These are phyloP conservation scores for Apodospora peruviana DNA, from an alignment of 495 filamentous ascomycete genomes.

Conservation along the genomic window DNA sequence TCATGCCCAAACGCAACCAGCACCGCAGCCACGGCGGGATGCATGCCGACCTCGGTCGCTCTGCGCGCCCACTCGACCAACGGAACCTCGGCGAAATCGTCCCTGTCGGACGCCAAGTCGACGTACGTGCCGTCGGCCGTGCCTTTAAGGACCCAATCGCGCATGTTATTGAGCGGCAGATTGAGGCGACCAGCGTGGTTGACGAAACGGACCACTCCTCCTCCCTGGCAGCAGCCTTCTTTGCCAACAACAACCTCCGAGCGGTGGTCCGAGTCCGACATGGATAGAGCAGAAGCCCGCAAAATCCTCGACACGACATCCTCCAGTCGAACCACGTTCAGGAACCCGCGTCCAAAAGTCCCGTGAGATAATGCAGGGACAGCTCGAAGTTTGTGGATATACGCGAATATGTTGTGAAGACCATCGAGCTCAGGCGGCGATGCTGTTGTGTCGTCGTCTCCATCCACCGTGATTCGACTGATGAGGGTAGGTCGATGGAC, in stretches of 20 bases:
- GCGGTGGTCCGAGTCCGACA: too few relatives aligned
- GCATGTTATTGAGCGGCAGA: not conserved
- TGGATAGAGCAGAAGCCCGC: too few relatives aligned
- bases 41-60: not conserved
- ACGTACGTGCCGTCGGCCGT: not conserved
- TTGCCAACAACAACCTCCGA: not conserved
- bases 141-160: not conserved
- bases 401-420: not conserved
- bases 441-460: too few relatives aligned
- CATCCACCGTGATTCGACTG: conserved; percentile 1
- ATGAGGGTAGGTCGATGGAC: conserved; percentile 40
- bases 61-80: not conserved
- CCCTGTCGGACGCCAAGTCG: not conserved
- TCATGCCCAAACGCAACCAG: not conserved
- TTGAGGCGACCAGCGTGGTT: not conserved
- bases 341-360: not conserved
- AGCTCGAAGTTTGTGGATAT: not conserved
- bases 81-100: not conserved
- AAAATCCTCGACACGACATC: not conserved
- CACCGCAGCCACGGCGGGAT: not conserved
- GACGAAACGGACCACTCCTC: not conserved
- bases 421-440: not conserved
- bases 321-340: not conserved
- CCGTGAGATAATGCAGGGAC: not conserved
- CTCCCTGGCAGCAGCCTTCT: not conserved